phyloP scores from a whole-genome alignment of 805 yeast species.

The Teunomyces tritomae region DNA sequence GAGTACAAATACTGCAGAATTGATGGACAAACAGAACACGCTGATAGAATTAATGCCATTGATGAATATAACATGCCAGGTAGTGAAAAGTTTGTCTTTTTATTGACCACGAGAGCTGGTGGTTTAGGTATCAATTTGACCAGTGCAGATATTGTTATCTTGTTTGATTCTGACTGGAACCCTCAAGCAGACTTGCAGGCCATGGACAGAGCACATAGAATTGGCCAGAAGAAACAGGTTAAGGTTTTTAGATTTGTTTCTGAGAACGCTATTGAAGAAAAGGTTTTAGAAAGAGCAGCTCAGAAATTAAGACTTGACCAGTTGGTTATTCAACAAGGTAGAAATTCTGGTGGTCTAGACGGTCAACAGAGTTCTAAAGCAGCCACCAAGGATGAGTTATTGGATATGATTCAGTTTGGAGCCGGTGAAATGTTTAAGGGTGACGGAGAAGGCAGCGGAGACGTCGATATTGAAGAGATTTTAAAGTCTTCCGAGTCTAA shows the following conservation, averaged over 20 bases:
- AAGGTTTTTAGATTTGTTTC: constrained; percentile 75
- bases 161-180: constrained; percentile 84
- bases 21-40: constrained; percentile 81
- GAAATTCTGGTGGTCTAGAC: constrained; percentile 34
- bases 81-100: constrained; percentile 67
- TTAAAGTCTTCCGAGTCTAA: constrained; percentile 60
- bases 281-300: constrained; percentile 76
- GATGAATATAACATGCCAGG: constrained; percentile 80
- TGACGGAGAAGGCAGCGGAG: constrained; percentile 26
- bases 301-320: constrained; percentile 78
- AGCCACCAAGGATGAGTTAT: constrained; percentile 65
- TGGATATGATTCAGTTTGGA: constrained; percentile 82
- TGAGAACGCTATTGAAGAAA: constrained; percentile 81
- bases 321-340: constrained; percentile 78
- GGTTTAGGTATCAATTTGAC: constrained; percentile 85
- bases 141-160: constrained; percentile 72
- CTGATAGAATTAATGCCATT: constrained; percentile 70
- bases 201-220: constrained; percentile 87
- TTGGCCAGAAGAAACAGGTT: constrained; percentile 83
- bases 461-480: constrained; percentile 58
- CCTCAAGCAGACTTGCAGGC: constrained; percentile 89
- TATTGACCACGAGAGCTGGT: constrained; percentile 84
- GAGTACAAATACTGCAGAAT: constrained; percentile 72
- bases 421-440: constrained; percentile 61
- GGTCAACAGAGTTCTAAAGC: constrained; percentile 37